These are phyloP conservation scores for Aquilaria sinensis DNA, from an alignment of 345 rosid genomes.

Conservation along the genomic window DNA sequence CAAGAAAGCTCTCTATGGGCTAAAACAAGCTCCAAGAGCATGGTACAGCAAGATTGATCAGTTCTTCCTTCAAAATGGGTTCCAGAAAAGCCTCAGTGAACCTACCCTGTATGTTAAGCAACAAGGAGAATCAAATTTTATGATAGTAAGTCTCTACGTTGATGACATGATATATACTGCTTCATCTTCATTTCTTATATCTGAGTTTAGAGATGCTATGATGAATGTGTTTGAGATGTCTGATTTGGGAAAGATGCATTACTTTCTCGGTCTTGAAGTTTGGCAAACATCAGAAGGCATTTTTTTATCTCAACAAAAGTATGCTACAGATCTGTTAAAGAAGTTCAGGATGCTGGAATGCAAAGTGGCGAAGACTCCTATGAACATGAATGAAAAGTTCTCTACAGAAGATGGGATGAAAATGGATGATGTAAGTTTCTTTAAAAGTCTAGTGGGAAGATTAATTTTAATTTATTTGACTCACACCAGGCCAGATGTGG, in stretches of 20 bases:
- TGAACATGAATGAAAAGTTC: background rate
- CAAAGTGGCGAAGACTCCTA: background rate
- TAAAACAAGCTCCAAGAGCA: background rate
- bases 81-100: background rate
- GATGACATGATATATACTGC: background rate
- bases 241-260: background rate
- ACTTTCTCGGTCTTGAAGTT: background rate
- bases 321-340: background rate
- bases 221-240: background rate
- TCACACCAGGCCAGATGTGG: background rate
- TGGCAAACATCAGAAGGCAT: background rate
- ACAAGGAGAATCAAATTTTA: background rate
- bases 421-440: background rate
- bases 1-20: background rate
- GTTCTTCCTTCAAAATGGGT: background rate
- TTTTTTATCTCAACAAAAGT: slow-evolving; percentile 1
- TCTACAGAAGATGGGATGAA: background rate
- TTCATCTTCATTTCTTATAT: background rate
- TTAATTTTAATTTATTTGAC: slow-evolving; percentile 6
- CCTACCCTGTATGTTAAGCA: background rate
- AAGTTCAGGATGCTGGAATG: background rate
- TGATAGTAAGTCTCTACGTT: background rate
- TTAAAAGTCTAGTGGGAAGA: background rate
- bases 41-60: background rate
- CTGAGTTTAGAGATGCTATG: background rate